Conservation (phyloP, 345 rosid species). For the Hibiscus trionum region DNA sequence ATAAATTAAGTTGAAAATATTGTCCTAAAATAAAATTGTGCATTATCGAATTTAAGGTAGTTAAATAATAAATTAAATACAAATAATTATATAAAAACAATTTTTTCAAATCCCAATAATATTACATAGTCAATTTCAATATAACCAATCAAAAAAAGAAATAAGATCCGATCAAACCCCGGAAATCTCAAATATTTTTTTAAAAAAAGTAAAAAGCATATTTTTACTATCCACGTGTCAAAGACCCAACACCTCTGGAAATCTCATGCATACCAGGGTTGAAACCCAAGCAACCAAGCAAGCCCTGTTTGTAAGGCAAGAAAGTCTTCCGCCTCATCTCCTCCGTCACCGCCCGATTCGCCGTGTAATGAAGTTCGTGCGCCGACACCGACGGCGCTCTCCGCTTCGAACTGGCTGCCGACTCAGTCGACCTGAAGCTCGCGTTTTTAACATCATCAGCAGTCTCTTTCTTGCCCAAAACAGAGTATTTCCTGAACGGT, state of each 20-base stretch:
- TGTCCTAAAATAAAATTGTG: no score
- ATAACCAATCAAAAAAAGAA: constrained; percentile 2
- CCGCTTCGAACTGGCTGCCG: constrained; percentile 35
- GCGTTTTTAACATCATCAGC: constrained; percentile 40
- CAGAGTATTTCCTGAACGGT: constrained; percentile 36
- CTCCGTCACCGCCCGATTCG: constrained; percentile 77
- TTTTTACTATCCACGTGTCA: constrained; percentile 50
- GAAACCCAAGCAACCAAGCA: constrained; percentile 86
- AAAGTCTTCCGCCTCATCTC: constrained; percentile 79
- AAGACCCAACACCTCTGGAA: constrained; percentile 64
- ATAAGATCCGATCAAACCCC: not conserved
- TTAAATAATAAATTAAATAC: no score
- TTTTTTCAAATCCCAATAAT: not conserved
- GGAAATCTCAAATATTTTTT: not conserved
- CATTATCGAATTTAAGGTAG: no score
- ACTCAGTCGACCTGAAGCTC: constrained; percentile 66
- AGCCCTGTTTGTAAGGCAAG: constrained; percentile 85
- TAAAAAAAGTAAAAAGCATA: not conserved
- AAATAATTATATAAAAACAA: no score
- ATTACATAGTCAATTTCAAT: not conserved
- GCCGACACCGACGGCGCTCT: constrained; percentile 42
- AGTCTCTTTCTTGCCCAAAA: constrained; percentile 37
- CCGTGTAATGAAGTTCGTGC: constrained; percentile 81
- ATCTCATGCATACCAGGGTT: constrained; percentile 55
- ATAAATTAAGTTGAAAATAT: no score